Evolutionary conservation across 345 rosid species (phyloP), one percentile per base, ranked within the genome.

Genomic region (Lepidium aucheri): DNA sequence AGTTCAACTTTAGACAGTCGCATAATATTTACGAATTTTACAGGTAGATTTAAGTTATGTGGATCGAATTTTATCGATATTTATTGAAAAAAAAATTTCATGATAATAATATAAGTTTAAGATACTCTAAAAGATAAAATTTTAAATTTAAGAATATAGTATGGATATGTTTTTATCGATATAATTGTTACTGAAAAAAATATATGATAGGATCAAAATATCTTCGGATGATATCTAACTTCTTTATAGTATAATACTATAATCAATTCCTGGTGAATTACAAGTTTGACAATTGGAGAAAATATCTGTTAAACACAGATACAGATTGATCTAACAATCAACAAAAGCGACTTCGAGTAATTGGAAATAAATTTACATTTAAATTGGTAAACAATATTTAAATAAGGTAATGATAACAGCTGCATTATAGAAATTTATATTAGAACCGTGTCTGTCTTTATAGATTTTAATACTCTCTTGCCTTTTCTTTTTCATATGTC

Each of bases 321-420:
- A 36, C 51, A 45, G 36, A 63, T 13, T 53, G 49, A 56, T 63
- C 59, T 63, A 45, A 56, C 51, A 14, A 62, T 56, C 36, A 55
- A 49, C 33, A 63, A 54, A 22, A 63, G 59, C 26, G 24, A 47
- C 3, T 47, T 47, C 13, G 39, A 40, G 15, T 47, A 49, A 20
- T 36, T 53, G 16, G 36, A 17, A 63, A 40, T 2, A 65, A 26
- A 12, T 34, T 51, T 45, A 57, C n/a, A 56, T 39, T 55, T 10
- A 20, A 41, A 50, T 9, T 15, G 26, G 2, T 16, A 58, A 52
- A 30, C 63, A 65, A 53, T 58, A 72, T 57, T 73, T 67, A 52
- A 60, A 35, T 67, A 53, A 38, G 60, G 77, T 53, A 67, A 74
- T 74, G 73, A 74, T 74, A 60, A 67, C 77, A 73, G 57, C 72